Base-by-base conservation (phyloP, 2,329 filamentous ascomycete species). In the Teratosphaeria pseudoeucalypti region DNA sequence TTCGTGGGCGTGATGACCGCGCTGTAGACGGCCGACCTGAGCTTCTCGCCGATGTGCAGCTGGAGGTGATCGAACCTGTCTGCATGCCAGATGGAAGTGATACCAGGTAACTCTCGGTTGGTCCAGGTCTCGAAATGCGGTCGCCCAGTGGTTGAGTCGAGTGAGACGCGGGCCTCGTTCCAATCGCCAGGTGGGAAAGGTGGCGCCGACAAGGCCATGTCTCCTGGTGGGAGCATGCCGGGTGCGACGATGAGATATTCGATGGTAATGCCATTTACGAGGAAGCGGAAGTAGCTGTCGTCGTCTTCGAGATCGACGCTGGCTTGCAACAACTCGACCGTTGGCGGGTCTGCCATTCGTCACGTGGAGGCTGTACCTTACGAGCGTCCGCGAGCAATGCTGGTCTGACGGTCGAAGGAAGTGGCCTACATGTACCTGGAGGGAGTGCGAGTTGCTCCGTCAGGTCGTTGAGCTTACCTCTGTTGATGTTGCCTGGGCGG, bases 231-330 rank as follows among this genome's bases (percentile, higher is more conserved):
- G 54, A 72, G 70, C 2, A 73, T 57, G 56, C 73, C 71, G 11
- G 70, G 61, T 9, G 73, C 73, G 32, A 78, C 68, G 12, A 70
- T 74, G 34, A 78, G 64, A 61, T 78, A 77, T 66, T 76, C 77
- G 66, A 78, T 67, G 57, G 70, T 59, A 26, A 67, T 68, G 27
- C 63, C 64, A 60, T 74, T 67, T 34, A 76, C 68, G 1, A 77
- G 68, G 56, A 76, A 68, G 54, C 76, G 73, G 58, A 74, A 75
- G 55, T 76, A 69, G 65, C 73, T 72, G 27, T 63, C 55, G 6
- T 63, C 61, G 3, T 63, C 62, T 14, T 55, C 54, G 6, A n/a
- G 43, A 43, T 66, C 63, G n/a, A 57, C 61, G 39, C 58, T 61
- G 10, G 57, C 60, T 23, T 69, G 61, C 16, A 68, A 62, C 55